Conservation (phyloP, 495 filamentous ascomycete genomes). For the Bombardia bombarda region DNA sequence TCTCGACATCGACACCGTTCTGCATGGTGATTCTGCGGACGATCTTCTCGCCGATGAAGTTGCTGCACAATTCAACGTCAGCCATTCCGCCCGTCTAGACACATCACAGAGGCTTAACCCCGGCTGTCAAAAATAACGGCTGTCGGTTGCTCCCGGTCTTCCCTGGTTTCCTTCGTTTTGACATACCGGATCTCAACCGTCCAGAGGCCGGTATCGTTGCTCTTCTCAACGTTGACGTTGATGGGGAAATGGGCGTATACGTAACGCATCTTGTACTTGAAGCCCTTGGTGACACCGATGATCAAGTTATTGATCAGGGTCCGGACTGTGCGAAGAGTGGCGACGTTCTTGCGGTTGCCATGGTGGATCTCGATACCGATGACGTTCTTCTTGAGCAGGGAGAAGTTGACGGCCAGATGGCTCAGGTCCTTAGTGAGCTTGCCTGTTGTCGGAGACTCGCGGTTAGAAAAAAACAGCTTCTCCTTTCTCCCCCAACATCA, state of each 20-base stretch:
- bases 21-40: slow-evolving; percentile 85
- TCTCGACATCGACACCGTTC: slow-evolving; percentile 79
- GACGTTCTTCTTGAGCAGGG: slow-evolving; percentile 64
- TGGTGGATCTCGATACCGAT: slow-evolving; percentile 98
- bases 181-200: slow-evolving; percentile 97
- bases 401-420: slow-evolving; percentile 94
- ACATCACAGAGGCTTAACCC: too few species aligned
- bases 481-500: too few species aligned
- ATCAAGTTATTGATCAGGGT: slow-evolving; percentile 97
- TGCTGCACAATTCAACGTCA: too few species aligned
- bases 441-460: slow-evolving; percentile 38
- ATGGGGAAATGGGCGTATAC: slow-evolving; percentile 99
- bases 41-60: slow-evolving; percentile 99
- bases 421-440: slow-evolving; percentile 93
- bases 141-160: too few species aligned
- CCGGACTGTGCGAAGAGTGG: slow-evolving; percentile 94
- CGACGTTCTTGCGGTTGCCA: slow-evolving; percentile 92
- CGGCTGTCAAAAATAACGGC: too few species aligned
- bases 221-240: slow-evolving; percentile 99
- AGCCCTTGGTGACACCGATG: slow-evolving; percentile 95
- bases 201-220: slow-evolving; percentile 74
- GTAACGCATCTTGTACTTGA: slow-evolving; percentile 99
- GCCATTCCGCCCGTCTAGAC: too few species aligned
- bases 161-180: background rate
- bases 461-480: too few species aligned